Percentiles rank a stretch among this genome's conserved stretches.
Evolutionary conservation across 345 rosid species (phyloP).

Genomic region (Pistacia atlantica): DNA sequence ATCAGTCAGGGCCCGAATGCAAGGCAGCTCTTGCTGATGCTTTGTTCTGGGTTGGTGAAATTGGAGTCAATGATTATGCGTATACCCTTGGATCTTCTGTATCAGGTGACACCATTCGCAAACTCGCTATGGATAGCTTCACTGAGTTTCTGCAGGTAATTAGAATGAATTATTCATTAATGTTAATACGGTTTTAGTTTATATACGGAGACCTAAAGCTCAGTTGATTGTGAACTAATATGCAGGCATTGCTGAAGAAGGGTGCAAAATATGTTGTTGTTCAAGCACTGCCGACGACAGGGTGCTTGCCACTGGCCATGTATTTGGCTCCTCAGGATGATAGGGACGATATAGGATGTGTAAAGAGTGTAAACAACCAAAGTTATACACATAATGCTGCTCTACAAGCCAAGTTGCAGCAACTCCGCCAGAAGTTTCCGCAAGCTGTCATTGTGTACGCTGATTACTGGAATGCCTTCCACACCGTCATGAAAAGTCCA

Average conservation of each 20-base stretch:
- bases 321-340: slow-evolving; percentile 54
- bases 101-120: slow-evolving; percentile 49
- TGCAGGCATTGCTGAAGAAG: slow-evolving; percentile 65
- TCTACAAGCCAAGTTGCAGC: slow-evolving; percentile 46
- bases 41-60: slow-evolving; percentile 90
- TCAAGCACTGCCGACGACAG: slow-evolving; percentile 74
- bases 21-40: slow-evolving; percentile 50
- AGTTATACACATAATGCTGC: slow-evolving; percentile 51
- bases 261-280: slow-evolving; percentile 80
- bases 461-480: slow-evolving; percentile 85
- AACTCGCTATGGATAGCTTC: slow-evolving; percentile 47
- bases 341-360: slow-evolving; percentile 78
- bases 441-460: slow-evolving; percentile 58
- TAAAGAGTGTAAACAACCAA: slow-evolving; percentile 63
- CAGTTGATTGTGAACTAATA: background rate
- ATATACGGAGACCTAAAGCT: background rate
- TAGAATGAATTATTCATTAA: background rate
- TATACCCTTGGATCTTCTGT: slow-evolving; percentile 63
- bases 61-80: slow-evolving; percentile 90
- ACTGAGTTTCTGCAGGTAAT: slow-evolving; percentile 61
- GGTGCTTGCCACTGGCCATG: slow-evolving; percentile 81
- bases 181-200: background rate
- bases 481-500: slow-evolving; percentile 49
- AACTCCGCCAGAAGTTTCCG: slow-evolving; percentile 62
- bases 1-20: slow-evolving; percentile 33